phyloP scores from a whole-genome alignment of 1,284 basidiomycete genomes.

The Tilletia walkeri region DNA sequence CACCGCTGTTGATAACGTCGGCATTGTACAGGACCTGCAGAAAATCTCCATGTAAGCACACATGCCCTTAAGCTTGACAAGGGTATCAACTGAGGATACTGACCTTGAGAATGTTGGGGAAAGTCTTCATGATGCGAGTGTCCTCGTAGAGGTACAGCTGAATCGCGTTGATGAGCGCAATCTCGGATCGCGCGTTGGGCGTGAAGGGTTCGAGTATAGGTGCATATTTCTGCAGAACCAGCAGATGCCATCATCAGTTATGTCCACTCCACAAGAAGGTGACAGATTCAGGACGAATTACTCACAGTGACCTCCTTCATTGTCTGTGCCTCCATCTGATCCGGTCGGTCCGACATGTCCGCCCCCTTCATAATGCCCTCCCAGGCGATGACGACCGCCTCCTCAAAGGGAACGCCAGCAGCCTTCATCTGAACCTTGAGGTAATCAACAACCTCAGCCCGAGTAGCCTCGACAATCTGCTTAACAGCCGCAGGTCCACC shows the following conservation, averaged over 20 bases:
- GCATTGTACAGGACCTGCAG: conserved; percentile 71
- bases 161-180: conserved; percentile 64
- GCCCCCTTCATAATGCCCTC: conserved; percentile 79
- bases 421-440: conserved; percentile 26
- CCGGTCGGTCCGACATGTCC: conserved; percentile 81
- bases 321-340: conserved; percentile 81
- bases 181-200: conserved; percentile 79
- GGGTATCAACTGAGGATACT: conserved; percentile 53
- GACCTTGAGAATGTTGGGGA: conserved; percentile 83
- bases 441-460: conserved; percentile 30
- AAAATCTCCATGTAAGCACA: background rate
- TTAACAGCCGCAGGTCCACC: conserved; percentile 24
- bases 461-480: conserved; percentile 17
- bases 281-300: conserved; percentile 58
- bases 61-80: too few relatives aligned
- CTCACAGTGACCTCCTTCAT: conserved; percentile 68
- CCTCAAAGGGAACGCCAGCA: conserved; percentile 52
- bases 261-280: background rate
- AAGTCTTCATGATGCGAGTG: conserved; percentile 86
- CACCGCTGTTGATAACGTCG: conserved; percentile 89
- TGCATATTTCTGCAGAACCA: conserved; percentile 67
- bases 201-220: conserved; percentile 85
- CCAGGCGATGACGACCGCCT: conserved; percentile 85
- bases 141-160: conserved; percentile 88
- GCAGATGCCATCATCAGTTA: too few relatives aligned